Base-by-base conservation (phyloP, 225 moss, liverwort and hornwort species). In the Sphagnum contortum region DNA sequence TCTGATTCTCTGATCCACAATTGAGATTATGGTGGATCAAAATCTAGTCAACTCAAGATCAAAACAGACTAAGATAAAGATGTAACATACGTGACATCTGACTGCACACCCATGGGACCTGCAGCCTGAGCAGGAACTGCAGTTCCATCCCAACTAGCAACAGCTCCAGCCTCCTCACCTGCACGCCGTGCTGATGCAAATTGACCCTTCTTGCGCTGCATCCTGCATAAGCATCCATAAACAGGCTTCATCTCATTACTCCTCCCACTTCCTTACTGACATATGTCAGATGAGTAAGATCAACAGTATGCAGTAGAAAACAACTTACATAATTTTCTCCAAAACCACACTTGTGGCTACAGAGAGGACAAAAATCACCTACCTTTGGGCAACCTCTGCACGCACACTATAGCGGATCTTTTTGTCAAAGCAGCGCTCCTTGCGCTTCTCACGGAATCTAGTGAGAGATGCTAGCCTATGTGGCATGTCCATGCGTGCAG, bases 351-450 rank as follows among this genome's bases (percentile, higher is more conserved):
- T 52, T 6, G 29, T 29, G 29, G 29, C 29, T 29, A 29, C 29
- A 29, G 29, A 29, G 29, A 29, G 29, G 29, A 29, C 29, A 29
- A 29, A 29, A 29, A 29, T 29, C 29, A 53, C 6, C 8, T 64
- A 94, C 94, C 94, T 91, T 60, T 94, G 91, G 10, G 94, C 94
- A 66, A 94, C 94, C 77, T 94, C 94, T 72, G 91, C 91, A 12
- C 94, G 83, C 63, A 94, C 91, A 58, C 75, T 94, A 66, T 94
- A 94, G 5, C 94, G 91, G 67, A 94, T 94, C 69, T 89, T 88
- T 73, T 94, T 94, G 45, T 94, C 94, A 60, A 88, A 94, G 71
- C 89, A 89, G 56, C 94, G 89, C 72, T 94, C 94, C 69, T 94
- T 94, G 61, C 94, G 85, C 63, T 94, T 94, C 64, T 94, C 94